These are phyloP conservation scores for Capsicum rhomboideum DNA, from an alignment of 257 asterid species.

Conservation along the genomic window DNA sequence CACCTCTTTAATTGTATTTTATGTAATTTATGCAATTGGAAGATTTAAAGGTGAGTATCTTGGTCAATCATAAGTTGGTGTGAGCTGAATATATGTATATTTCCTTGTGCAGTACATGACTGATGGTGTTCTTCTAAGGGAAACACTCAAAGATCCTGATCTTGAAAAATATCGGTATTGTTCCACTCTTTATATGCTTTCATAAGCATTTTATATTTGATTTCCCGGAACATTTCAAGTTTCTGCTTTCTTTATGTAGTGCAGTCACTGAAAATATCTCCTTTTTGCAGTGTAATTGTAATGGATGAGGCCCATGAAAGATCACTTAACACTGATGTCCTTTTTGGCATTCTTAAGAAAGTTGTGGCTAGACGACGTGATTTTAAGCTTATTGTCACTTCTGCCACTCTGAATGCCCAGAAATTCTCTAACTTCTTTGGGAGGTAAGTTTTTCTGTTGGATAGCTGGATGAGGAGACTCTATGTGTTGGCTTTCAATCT, in stretches of 20 bases:
- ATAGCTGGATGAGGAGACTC: neutral
- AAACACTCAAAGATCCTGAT: slow-evolving; percentile 91
- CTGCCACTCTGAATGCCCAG: slow-evolving; percentile 90
- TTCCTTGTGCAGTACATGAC: slow-evolving; percentile 73
- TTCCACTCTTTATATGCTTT: neutral
- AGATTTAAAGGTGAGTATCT: neutral
- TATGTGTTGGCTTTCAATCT: neutral
- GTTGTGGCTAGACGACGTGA: slow-evolving; percentile 94
- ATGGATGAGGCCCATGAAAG: slow-evolving; percentile 99
- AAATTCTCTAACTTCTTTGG: slow-evolving; percentile 91
- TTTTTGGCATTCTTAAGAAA: slow-evolving; percentile 91
- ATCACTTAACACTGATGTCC: slow-evolving; percentile 78
- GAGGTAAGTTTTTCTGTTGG: slow-evolving; percentile 40
- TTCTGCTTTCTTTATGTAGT: neutral
- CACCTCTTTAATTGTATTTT: neutral
- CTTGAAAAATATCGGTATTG: slow-evolving; percentile 85
- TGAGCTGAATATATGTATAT: neutral
- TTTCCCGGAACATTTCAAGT: neutral
- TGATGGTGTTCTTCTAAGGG: slow-evolving; percentile 96
- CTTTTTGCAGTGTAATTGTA: slow-evolving; percentile 54
- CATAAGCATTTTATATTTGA: neutral
- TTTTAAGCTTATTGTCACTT: slow-evolving; percentile 94
- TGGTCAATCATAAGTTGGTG: neutral
- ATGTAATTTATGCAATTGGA: neutral
- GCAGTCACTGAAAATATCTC: neutral